phyloP scores from a whole-genome alignment of 2,329 filamentous ascomycete species.

The Sclerotinia spermophila region DNA sequence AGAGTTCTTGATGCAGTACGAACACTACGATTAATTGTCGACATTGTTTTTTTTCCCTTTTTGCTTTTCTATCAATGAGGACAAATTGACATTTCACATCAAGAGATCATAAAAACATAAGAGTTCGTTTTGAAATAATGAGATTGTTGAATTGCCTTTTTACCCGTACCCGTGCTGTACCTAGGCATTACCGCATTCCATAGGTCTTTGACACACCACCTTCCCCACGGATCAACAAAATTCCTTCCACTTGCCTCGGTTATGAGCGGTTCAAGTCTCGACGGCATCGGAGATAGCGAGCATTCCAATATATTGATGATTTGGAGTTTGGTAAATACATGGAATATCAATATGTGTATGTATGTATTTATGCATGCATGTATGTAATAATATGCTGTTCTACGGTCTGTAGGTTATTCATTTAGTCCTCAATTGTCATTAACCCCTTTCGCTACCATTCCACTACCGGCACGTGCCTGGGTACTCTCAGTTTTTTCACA shows the following conservation, averaged over 20 bases:
- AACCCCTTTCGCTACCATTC: neutral
- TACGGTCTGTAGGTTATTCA: neutral
- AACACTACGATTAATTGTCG: constrained; percentile 35
- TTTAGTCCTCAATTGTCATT: neutral
- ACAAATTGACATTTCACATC: neutral
- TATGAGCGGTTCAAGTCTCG: constrained; percentile 7
- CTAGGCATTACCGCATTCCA: constrained; percentile 3
- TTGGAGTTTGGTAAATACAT: neutral
- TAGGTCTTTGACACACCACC: constrained; percentile 1
- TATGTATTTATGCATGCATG: neutral
- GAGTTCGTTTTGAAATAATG: neutral
- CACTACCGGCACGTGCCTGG: neutral
- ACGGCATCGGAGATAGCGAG: neutral
- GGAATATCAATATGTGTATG: neutral
- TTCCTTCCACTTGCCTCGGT: constrained; percentile 7
- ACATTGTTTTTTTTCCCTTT: constrained; percentile 31
- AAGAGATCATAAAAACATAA: neutral
- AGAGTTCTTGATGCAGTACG: constrained; percentile 35
- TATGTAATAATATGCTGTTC: neutral
- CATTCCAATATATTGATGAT: neutral
- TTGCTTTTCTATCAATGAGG: neutral
- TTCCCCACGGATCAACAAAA: constrained; percentile 12
- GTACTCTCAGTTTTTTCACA: neutral
- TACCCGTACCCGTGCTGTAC: neutral
- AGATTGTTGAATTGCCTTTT: neutral